These are phyloP conservation scores for Penstemon barbatus DNA, from an alignment of 257 asterid species.

Conservation along the genomic window DNA sequence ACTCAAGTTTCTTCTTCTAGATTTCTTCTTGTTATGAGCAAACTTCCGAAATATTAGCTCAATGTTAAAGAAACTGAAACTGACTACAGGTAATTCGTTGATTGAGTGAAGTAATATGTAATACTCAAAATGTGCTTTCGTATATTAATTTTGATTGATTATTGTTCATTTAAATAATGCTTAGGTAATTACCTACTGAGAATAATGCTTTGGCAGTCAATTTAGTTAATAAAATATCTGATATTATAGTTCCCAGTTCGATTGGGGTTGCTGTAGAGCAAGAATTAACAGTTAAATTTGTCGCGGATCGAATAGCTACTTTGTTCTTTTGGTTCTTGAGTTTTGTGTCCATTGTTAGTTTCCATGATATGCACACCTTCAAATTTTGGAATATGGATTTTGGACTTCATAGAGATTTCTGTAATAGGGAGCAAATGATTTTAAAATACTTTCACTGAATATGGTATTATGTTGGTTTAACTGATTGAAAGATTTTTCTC, in stretches of 20 bases:
- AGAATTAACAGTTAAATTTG: too few relatives aligned
- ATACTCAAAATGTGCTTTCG: background rate
- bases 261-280: too few relatives aligned
- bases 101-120: constrained; percentile 5
- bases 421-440: too few relatives aligned
- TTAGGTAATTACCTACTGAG: background rate
- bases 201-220: background rate
- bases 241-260: background rate
- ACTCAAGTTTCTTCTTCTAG: background rate
- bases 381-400: too few relatives aligned
- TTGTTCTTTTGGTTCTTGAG: too few relatives aligned
- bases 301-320: too few relatives aligned
- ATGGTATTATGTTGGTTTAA: background rate
- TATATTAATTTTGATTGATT: background rate
- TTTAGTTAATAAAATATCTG: background rate
- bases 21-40: background rate
- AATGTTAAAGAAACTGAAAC: background rate
- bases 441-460: background rate
- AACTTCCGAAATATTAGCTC: background rate
- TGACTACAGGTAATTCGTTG: background rate
- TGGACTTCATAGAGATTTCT: too few relatives aligned
- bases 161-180: background rate
- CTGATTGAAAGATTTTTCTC: background rate
- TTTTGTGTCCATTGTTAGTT: too few relatives aligned
- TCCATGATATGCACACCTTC: too few relatives aligned